Base-by-base conservation (phyloP, 1,139 yeast genomes). In the Kodamaea sp. region DNA sequence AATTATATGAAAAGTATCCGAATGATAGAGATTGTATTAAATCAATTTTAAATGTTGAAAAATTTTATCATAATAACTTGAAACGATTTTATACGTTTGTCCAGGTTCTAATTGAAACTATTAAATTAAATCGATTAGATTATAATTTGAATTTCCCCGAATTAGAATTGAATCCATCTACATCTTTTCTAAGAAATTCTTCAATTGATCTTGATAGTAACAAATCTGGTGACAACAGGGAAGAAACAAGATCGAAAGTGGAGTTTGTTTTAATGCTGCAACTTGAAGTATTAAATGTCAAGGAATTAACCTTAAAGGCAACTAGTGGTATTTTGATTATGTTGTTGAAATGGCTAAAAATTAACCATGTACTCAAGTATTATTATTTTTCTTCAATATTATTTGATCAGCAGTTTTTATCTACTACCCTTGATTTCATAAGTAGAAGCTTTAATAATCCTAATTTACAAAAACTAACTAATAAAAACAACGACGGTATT, bases 291-390 rank as follows among this genome's bases (percentile, higher is more conserved):
- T 47, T 71, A 3, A 72, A 81, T 43, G 67, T 78, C 12, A 84
- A 84, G 48, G 95, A 86, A 53, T 66, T 79, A 2, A 67, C 83
- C 1, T 55, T 84, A 39, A 85, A 84, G 49, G 78, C 84, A 2
- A 71, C 84, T 3, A 68, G 84, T 1, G 75, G 78, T 2, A 73
- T 80, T 1, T 42, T 88, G 1, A 51, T 66, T 6, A 50, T 77
- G 12, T 56, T 92, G 24, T 58, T 83, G 27, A 74, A 73, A 50
- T 92, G 97, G 97, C 83, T 88, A 57, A 85, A 84, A 53, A 61
- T 74, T 8, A 83, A 80, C 37, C 96, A 92, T 58, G 66, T 88
- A 2, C 60, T 89, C 48, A 90, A 90, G 57, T 81, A 75, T 55
- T 95, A 89, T 57, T 86, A 83, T 53, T 63, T 92, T 9, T 63